Conservation (phyloP, 345 rosid species). For the Lenwebbia sp. region DNA sequence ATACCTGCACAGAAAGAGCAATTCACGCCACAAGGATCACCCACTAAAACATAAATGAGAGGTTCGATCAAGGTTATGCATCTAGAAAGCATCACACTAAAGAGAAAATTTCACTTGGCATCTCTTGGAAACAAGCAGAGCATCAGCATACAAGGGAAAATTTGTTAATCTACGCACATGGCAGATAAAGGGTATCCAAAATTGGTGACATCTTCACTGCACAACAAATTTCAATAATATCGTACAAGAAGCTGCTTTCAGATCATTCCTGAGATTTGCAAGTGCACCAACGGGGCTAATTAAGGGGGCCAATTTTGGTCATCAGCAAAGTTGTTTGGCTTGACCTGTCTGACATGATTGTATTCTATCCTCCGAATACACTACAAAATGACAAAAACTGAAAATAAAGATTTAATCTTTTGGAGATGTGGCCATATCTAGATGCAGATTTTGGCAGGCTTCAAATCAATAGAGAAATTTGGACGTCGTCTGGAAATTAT, state of each 20-base stretch:
- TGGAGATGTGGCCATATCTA: background rate
- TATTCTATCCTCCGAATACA: background rate
- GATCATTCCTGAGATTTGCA: background rate
- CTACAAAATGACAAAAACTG: background rate
- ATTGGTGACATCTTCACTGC: background rate
- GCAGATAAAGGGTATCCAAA: background rate
- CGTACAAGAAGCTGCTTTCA: background rate
- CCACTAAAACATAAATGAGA: background rate
- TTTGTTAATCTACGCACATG: background rate
- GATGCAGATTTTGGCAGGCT: background rate
- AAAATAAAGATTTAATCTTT: background rate
- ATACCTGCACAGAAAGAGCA: constrained; percentile 30
- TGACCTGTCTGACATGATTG: background rate
- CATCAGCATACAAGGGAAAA: background rate
- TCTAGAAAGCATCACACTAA: background rate
- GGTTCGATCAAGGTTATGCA: background rate
- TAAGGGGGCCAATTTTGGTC: background rate
- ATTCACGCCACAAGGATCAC: background rate
- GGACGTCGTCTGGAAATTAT: background rate
- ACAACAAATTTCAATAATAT: background rate
- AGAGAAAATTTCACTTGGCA: background rate
- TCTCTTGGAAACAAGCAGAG: background rate
- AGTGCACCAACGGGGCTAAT: background rate
- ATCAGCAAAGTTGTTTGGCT: background rate
- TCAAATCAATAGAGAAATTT: background rate